A percentile compares a stretch with the other conserved stretches of the same genome.
Conservation (phyloP, 2,329 filamentous ascomycete genomes). For the Colletotrichum viniferum region DNA sequence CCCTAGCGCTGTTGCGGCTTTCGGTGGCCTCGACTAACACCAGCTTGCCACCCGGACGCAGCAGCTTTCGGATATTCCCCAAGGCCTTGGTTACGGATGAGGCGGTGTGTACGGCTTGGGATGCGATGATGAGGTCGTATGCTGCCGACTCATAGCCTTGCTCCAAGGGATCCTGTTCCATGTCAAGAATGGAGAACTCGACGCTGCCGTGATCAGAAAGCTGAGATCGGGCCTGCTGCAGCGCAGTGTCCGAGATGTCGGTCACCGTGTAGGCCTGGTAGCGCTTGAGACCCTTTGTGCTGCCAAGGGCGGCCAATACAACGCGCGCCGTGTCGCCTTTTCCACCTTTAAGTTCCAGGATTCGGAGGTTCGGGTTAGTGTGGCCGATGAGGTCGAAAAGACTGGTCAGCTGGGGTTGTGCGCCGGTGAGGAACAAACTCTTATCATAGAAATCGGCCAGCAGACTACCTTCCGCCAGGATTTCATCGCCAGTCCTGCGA, state of each 20-base stretch:
- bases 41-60: slow-evolving; percentile 34
- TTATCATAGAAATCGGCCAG: neutral
- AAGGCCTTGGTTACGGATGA: slow-evolving; percentile 26
- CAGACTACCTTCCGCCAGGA: neutral
- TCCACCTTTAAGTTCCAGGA: neutral
- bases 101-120: slow-evolving; percentile 33
- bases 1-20: neutral
- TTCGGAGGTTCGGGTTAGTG: neutral
- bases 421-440: neutral
- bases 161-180: slow-evolving; percentile 28
- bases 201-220: slow-evolving; percentile 26
- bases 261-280: slow-evolving; percentile 25
- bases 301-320: fast-evolving
- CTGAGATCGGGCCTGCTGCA: slow-evolving; percentile 26
- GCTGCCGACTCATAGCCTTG: slow-evolving; percentile 27
- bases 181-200: slow-evolving; percentile 36
- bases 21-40: slow-evolving; percentile 30
- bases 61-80: slow-evolving; percentile 24
- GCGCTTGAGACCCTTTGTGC: neutral
- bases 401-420: neutral
- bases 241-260: slow-evolving; percentile 42
- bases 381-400: neutral
- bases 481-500: neutral
- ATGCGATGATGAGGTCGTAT: slow-evolving; percentile 32
- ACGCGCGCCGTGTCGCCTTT: neutral